Evolutionary conservation across 225 moss, liverwort and hornwort genomes (phyloP), one percentile per base, ranked within the genome.

Genomic region (Bryum argenteum): DNA sequence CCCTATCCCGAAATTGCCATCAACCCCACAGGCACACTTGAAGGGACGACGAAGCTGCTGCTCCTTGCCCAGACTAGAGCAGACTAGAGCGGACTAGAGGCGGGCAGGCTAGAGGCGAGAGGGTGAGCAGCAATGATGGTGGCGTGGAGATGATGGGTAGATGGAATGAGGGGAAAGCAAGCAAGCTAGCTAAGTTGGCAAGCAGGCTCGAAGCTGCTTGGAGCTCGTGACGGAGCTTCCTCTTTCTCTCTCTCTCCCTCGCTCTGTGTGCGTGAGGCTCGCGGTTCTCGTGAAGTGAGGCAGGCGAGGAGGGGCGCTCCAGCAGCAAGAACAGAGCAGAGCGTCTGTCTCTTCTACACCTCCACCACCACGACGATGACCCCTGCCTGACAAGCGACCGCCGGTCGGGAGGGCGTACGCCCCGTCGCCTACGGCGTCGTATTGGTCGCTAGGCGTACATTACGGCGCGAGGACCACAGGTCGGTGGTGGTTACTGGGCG

Each of bases 221-320:
- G 5, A 33, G 33, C 33, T 33, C 7, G 33, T 6, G n/a, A n/a
- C n/a, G n/a, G n/a, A n/a, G n/a, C 45, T 9, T 9, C 10, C 43
- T 1, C 11, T 0, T 9, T 13, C 45, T 13, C 45, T 13, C 45
- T 11, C 11, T 17, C 48, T 48, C 45, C 14, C 15, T 47, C 45
- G 45, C 45, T 47, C 12, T 47, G 12, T 14, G 11, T 48, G 47
- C 5, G 15, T 48, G 47, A 17, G 47, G 16, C 33, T 62, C 76
- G 72, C 80, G 65, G 53, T 42, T 82, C 77, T 74, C 73, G 74
- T 66, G 82, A 78, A 63, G 54, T 33, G 18, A n/a, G 45, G 22
- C 43, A 12, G 43, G 41, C 53, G 11, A 19, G 57, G 15, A 26
- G 28, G 4, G 14, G 47, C 5, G 48, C 48, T 15, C 15, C 7